Percentiles rank a stretch among this genome's conserved stretches.
These are phyloP conservation scores for Seminavis robusta DNA, from an alignment of 108 stramenopile genomes.

Conservation along the genomic window DNA sequence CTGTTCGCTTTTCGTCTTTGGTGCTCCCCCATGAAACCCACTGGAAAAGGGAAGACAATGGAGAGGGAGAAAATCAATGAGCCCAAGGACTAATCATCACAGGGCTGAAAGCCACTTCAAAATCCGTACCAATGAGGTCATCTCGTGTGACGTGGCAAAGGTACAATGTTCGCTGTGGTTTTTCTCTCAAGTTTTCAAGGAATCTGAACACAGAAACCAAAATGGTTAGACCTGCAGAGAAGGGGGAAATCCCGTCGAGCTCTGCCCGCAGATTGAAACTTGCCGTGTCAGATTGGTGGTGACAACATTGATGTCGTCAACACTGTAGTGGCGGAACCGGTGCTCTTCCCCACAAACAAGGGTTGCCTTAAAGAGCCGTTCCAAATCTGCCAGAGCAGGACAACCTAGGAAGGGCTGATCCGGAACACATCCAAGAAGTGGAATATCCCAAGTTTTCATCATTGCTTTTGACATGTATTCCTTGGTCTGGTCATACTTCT, in stretches of 20 bases:
- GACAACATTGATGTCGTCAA: conserved; percentile 76
- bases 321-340: conserved; percentile 74
- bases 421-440: conserved; percentile 90
- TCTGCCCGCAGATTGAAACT: too few relatives aligned
- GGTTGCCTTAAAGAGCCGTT: conserved; percentile 65
- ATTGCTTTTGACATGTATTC: conserved; percentile 63
- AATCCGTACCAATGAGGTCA: conserved; percentile 88
- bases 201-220: too few relatives aligned
- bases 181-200: conserved; percentile 70
- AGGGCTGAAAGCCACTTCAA: too few relatives aligned
- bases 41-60: conserved; percentile 10
- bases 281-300: conserved; percentile 77
- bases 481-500: conserved; percentile 76
- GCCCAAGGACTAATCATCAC: too few relatives aligned
- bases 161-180: conserved; percentile 71
- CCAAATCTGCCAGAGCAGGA: conserved; percentile 77
- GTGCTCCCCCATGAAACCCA: conserved; percentile 80
- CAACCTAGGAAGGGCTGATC: conserved; percentile 86
- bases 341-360: conserved; percentile 68
- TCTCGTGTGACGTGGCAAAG: conserved; percentile 80
- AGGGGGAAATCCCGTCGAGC: too few relatives aligned
- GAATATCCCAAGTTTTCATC: conserved; percentile 59
- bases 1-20: conserved; percentile 34
- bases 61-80: too few relatives aligned
- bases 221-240: too few relatives aligned